phyloP scores from a whole-genome alignment of 257 asterid species.

The Scutellaria minor region DNA sequence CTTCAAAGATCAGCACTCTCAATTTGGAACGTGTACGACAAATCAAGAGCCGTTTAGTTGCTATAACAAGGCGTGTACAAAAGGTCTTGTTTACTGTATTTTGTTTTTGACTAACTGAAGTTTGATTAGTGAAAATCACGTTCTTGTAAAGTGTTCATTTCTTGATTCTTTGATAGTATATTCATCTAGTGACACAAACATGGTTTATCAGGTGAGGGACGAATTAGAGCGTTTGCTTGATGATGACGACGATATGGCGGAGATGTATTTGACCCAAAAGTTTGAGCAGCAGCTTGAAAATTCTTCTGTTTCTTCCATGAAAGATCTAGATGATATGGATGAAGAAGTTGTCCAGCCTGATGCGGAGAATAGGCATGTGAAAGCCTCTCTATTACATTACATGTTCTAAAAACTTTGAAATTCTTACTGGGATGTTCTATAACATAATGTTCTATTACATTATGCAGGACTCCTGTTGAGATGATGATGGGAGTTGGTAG shows the following conservation, averaged over 20 bases:
- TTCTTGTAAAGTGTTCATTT: not conserved
- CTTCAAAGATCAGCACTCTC: constrained; percentile 75
- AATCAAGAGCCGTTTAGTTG: constrained; percentile 84
- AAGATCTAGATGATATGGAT: constrained; percentile 46
- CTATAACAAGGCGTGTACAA: constrained; percentile 85
- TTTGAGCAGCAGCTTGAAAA: constrained; percentile 52
- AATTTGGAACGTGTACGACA: constrained; percentile 89
- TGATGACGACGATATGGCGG: constrained; percentile 92
- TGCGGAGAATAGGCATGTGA: constrained; percentile 45
- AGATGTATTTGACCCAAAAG: constrained; percentile 88
- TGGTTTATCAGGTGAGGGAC: constrained; percentile 67
- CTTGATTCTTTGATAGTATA: not conserved
- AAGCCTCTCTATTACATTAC: not conserved
- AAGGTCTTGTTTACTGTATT: constrained; percentile 48
- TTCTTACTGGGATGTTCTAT: not conserved
- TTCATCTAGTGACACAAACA: not conserved
- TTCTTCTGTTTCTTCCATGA: constrained; percentile 52
- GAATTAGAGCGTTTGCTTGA: constrained; percentile 88
- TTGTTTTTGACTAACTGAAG: too few relatives aligned
- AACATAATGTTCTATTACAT: not conserved
- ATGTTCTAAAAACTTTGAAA: too few relatives aligned
- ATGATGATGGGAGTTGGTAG: constrained; percentile 40
- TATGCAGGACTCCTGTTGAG: not conserved
- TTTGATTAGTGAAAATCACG: not conserved
- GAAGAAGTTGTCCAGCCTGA: constrained; percentile 45